Evolutionary conservation across 2,329 filamentous ascomycete species (phyloP).

Genomic region (Trichoderma afroharzianum): DNA sequence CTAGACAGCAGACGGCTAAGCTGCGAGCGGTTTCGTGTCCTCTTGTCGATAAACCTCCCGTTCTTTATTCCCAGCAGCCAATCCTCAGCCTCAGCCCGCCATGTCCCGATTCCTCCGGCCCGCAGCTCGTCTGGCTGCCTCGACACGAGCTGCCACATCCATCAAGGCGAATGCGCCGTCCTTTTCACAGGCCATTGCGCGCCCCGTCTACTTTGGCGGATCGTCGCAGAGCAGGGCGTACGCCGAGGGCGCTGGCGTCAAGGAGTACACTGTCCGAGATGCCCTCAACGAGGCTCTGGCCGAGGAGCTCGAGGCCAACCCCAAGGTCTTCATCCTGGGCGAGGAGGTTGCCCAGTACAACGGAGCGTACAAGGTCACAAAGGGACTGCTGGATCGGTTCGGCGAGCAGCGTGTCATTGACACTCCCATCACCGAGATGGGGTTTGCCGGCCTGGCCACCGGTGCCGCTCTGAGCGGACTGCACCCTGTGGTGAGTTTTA

Average conservation of each 20-base stretch:
- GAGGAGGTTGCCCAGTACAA: conserved; percentile 99
- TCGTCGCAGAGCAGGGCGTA: conserved; percentile 51
- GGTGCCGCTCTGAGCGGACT: conserved; percentile 93
- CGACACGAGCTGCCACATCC: conserved; percentile 36
- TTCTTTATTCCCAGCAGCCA: background rate
- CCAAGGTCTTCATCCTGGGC: conserved; percentile 92
- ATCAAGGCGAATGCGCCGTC: conserved; percentile 34
- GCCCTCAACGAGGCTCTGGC: conserved; percentile 96
- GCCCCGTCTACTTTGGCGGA: conserved; percentile 38
- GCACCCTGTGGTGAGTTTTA: conserved; percentile 76
- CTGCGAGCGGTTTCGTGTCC: conserved; percentile 12
- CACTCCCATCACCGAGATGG: conserved; percentile 96
- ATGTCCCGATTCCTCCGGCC: conserved; percentile 54
- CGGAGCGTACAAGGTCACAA: conserved; percentile 99
- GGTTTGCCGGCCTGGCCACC: conserved; percentile 89
- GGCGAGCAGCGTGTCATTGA: conserved; percentile 97
- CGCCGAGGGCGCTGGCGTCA: conserved; percentile 59
- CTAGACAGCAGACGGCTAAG: conserved; percentile 20
- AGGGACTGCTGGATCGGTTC: conserved; percentile 94
- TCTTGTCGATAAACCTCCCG: conserved; percentile 18
- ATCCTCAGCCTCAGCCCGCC: conserved; percentile 9
- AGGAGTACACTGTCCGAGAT: conserved; percentile 96
- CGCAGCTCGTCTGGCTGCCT: conserved; percentile 46
- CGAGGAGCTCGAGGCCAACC: conserved; percentile 91
- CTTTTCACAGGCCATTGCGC: conserved; percentile 37